These are phyloP conservation scores for Aspergillus olivimuriae DNA, from an alignment of 495 filamentous ascomycete genomes.

Conservation along the genomic window DNA sequence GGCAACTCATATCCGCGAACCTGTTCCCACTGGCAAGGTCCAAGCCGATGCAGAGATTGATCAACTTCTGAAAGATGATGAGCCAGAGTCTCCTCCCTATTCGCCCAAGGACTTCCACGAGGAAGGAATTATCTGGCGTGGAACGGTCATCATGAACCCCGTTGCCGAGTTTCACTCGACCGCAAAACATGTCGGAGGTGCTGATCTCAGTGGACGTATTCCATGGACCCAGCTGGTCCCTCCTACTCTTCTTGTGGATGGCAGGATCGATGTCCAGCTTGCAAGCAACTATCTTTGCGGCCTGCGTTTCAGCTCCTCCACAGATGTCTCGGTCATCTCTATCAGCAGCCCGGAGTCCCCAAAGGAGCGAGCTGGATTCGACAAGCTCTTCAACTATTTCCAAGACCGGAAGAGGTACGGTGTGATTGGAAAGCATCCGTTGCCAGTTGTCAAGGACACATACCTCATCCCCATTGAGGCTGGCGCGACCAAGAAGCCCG, in stretches of 20 bases:
- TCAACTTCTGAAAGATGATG: slow-evolving; percentile 77
- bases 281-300: slow-evolving; percentile 87
- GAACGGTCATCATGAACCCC: slow-evolving; percentile 67
- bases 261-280: slow-evolving; percentile 71
- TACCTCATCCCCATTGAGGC: slow-evolving; percentile 71
- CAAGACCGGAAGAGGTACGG: slow-evolving; percentile 69
- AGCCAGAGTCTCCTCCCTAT: slow-evolving; percentile 78
- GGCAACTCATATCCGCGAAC: slow-evolving; percentile 34
- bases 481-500: slow-evolving; percentile 50
- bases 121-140: slow-evolving; percentile 71
- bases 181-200: slow-evolving; percentile 81
- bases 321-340: slow-evolving; percentile 66
- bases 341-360: slow-evolving; percentile 51
- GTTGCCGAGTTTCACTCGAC: slow-evolving; percentile 65
- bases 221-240: slow-evolving; percentile 70
- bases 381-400: slow-evolving; percentile 75
- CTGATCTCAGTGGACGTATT: slow-evolving; percentile 52
- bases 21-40: slow-evolving; percentile 34
- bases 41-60: slow-evolving; percentile 87
- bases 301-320: slow-evolving; percentile 62
- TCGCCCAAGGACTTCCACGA: slow-evolving; percentile 68
- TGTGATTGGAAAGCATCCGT: slow-evolving; percentile 65
- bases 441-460: slow-evolving; percentile 64
- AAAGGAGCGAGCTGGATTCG: slow-evolving; percentile 49
- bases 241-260: slow-evolving; percentile 63